Conservation (phyloP, 2,329 filamentous ascomycete species). For the Podosphaera aphanis region DNA sequence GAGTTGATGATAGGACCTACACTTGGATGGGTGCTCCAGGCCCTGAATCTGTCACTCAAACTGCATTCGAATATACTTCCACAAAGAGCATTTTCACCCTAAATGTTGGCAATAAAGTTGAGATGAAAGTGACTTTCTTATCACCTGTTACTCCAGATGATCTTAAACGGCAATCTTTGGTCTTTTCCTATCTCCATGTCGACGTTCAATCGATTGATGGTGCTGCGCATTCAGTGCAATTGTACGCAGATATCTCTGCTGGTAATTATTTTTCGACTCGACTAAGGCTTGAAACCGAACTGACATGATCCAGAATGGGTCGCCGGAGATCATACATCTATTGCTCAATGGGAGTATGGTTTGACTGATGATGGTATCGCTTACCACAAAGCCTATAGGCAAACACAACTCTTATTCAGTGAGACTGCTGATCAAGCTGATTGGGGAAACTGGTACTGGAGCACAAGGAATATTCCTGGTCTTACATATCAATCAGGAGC, state of each 20-base stretch:
- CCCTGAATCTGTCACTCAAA: conserved; percentile 31
- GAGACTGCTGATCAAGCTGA: conserved; percentile 49
- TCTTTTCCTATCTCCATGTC: conserved; percentile 47
- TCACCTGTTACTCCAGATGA: conserved; percentile 47
- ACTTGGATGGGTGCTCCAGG: conserved; percentile 42
- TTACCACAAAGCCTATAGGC: conserved; percentile 40
- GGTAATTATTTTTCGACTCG: conserved; percentile 21
- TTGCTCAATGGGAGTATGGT: conserved; percentile 39
- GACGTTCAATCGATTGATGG: conserved; percentile 39
- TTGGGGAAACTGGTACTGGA: conserved; percentile 65
- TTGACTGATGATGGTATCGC: conserved; percentile 24
- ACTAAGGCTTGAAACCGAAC: background rate
- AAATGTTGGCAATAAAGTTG: conserved; percentile 34
- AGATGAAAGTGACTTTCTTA: conserved; percentile 45
- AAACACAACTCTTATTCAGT: conserved; percentile 38
- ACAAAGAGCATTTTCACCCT: conserved; percentile 49
- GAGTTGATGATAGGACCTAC: conserved; percentile 38
- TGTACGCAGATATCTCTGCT: conserved; percentile 51
- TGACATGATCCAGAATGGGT: conserved; percentile 37
- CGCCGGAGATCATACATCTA: conserved; percentile 32
- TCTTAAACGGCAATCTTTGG: conserved; percentile 40
- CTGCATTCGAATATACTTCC: conserved; percentile 43
- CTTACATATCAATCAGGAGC: conserved; percentile 47
- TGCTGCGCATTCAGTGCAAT: conserved; percentile 34
- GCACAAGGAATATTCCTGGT: conserved; percentile 31